Percentiles rank a stretch among this genome's conserved stretches.
These are phyloP conservation scores for Trichaptum fuscoviolaceum DNA, from an alignment of 768 basidiomycete genomes.

Conservation along the genomic window DNA sequence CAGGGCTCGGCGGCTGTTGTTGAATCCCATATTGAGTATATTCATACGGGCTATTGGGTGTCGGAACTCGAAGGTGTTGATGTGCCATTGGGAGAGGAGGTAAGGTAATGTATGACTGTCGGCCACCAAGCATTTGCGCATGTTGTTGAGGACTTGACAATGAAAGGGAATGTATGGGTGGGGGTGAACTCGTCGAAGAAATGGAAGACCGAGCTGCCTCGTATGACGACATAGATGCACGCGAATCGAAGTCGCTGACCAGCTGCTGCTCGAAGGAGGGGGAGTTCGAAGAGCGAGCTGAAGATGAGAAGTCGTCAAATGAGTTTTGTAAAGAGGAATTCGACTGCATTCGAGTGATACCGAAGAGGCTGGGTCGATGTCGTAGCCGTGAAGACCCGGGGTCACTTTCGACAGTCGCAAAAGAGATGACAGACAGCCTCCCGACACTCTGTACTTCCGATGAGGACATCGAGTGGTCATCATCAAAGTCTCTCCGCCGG, in stretches of 20 bases:
- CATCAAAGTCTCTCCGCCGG: conserved; percentile 78
- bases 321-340: conserved; percentile 71
- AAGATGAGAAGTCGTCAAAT: conserved; percentile 67
- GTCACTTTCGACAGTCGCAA: conserved; percentile 81
- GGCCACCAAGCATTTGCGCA: conserved; percentile 12
- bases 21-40: conserved; percentile 36
- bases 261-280: conserved; percentile 73
- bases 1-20: conserved; percentile 58
- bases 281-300: conserved; percentile 75
- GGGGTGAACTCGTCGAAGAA: conserved; percentile 66
- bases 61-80: conserved; percentile 21
- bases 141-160: conserved; percentile 39
- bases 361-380: conserved; percentile 55
- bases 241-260: conserved; percentile 66
- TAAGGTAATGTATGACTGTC: conserved; percentile 18
- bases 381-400: conserved; percentile 71
- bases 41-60: conserved; percentile 41
- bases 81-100: conserved; percentile 15
- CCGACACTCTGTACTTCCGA: conserved; percentile 76
- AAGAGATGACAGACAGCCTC: conserved; percentile 73
- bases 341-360: conserved; percentile 71
- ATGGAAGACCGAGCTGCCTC: conserved; percentile 47
- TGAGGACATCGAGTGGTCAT: conserved; percentile 88
- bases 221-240: conserved; percentile 45
- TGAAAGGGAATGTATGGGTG: conserved; percentile 69